Percentiles rank a stretch among this genome's conserved stretches.
Evolutionary conservation across 805 yeast species (phyloP).

Genomic region (Nakazawaea wickerhamii): DNA sequence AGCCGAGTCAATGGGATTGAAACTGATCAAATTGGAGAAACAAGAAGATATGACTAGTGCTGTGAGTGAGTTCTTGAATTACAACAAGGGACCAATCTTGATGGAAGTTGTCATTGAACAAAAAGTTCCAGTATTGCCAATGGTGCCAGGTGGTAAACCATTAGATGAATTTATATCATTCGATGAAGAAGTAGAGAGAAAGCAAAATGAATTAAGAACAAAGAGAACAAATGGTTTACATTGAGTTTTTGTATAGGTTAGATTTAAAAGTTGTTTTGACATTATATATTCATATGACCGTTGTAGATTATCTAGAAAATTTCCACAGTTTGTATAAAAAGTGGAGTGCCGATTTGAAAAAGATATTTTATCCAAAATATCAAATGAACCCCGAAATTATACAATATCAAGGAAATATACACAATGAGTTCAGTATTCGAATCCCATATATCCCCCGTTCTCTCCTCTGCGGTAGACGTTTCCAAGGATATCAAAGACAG

Average conservation of each 20-base stretch:
- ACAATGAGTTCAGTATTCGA: too few relatives aligned
- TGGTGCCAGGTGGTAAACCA: conserved; percentile 96
- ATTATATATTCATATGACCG: too few relatives aligned
- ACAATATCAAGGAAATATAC: too few relatives aligned
- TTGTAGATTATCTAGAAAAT: too few relatives aligned
- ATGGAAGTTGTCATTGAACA: conserved; percentile 87
- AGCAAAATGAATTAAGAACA: conserved; percentile 60
- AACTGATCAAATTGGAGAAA: conserved; percentile 67
- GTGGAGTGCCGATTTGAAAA: too few relatives aligned
- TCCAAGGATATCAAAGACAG: neutral
- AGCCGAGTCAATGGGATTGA: conserved; percentile 91
- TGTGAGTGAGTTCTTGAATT: conserved; percentile 64
- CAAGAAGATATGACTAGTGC: conserved; percentile 61
- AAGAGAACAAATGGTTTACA: conserved; percentile 72
- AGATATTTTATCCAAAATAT: too few relatives aligned
- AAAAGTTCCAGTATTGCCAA: conserved; percentile 94
- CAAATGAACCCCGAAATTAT: too few relatives aligned
- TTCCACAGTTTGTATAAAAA: too few relatives aligned
- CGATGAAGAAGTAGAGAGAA: conserved; percentile 75
- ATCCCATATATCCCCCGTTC: neutral
- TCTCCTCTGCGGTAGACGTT: neutral
- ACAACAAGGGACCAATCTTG: conserved; percentile 76
- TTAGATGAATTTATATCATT: conserved; percentile 87
- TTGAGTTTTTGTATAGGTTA: conserved; percentile 27
- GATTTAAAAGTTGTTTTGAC: too few relatives aligned